Evolutionary conservation across 306 rosid genomes (phyloP).

Genomic region (Trifolium fragiferum): DNA sequence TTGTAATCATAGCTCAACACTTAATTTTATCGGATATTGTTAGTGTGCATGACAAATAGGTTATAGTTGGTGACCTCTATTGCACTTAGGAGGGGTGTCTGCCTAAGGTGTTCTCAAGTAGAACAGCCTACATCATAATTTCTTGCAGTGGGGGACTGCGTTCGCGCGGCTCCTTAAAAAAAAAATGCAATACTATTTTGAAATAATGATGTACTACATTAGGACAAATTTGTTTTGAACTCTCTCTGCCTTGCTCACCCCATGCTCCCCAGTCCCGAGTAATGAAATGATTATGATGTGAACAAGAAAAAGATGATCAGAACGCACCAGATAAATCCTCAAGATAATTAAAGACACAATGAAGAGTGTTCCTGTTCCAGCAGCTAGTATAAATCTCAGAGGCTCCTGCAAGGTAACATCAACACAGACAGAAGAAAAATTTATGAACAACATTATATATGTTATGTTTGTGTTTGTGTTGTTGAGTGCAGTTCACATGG

Average conservation of each 20-base stretch:
- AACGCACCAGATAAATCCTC: slow-evolving; percentile 88
- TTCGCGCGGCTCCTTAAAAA: no score
- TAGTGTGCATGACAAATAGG: slow-evolving; percentile 1
- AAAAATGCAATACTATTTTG: slow-evolving; percentile 7
- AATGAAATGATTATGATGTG: slow-evolving; percentile 12
- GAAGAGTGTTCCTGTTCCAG: slow-evolving; percentile 97
- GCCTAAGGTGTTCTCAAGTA: no score
- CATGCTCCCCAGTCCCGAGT: slow-evolving; percentile 24
- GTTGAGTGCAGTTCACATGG: slow-evolving; percentile 6
- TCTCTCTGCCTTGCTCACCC: slow-evolving; percentile 17
- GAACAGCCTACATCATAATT: no score
- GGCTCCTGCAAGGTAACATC: slow-evolving; percentile 79
- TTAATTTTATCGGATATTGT: slow-evolving; percentile 3
- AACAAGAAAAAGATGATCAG: slow-evolving; percentile 29
- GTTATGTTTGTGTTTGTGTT: background rate
- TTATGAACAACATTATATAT: slow-evolving; percentile 16
- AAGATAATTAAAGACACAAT: slow-evolving; percentile 80
- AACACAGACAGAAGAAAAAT: slow-evolving; percentile 15
- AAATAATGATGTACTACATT: slow-evolving; percentile 8
- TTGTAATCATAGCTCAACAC: slow-evolving; percentile 6
- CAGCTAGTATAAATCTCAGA: slow-evolving; percentile 82
- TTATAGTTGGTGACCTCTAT: no score
- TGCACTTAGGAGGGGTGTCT: no score
- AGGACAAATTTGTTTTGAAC: slow-evolving; percentile 24
- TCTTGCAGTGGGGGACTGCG: no score